Conservation (phyloP, 805 yeast species). For the Torulaspora franciscae region DNA sequence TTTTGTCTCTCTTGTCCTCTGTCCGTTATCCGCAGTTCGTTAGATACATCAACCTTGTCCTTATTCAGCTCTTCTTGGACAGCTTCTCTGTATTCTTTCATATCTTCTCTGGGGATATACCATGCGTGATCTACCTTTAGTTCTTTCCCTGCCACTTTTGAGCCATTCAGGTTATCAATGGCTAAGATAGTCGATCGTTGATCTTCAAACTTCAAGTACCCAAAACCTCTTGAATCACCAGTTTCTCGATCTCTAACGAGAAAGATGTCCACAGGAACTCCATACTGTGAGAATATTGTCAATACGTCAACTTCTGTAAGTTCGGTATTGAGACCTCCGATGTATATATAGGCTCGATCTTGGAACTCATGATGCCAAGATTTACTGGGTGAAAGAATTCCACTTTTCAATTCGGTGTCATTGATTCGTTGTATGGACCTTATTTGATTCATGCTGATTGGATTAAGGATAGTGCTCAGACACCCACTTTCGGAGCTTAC, state of each 20-base stretch:
- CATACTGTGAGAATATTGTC: conserved; percentile 81
- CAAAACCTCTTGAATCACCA: conserved; percentile 70
- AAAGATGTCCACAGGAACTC: conserved; percentile 73
- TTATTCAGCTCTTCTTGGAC: conserved; percentile 33
- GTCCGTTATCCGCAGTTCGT: conserved; percentile 3
- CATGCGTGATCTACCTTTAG: conserved; percentile 69
- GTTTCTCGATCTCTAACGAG: conserved; percentile 61
- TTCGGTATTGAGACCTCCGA: conserved; percentile 65
- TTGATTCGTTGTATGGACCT: conserved; percentile 52
- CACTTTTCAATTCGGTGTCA: conserved; percentile 59
- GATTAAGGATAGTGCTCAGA: not conserved
- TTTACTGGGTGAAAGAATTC: conserved; percentile 48
- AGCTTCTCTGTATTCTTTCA: conserved; percentile 43
- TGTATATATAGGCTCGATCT: conserved; percentile 69
- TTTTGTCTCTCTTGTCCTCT: conserved; percentile 13
- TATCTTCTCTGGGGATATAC: conserved; percentile 51
- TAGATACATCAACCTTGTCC: conserved; percentile 18
- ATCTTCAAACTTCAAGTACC: conserved; percentile 76
- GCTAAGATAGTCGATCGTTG: conserved; percentile 78
- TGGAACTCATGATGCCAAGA: conserved; percentile 89
- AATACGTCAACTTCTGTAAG: conserved; percentile 72
- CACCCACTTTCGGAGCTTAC: not conserved
- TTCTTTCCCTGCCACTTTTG: conserved; percentile 44
- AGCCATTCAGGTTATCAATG: conserved; percentile 82
- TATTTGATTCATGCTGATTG: conserved; percentile 24